Evolutionary conservation across 106 monocot genomes (phyloP).

Genomic region (Ottelia alismoides): DNA sequence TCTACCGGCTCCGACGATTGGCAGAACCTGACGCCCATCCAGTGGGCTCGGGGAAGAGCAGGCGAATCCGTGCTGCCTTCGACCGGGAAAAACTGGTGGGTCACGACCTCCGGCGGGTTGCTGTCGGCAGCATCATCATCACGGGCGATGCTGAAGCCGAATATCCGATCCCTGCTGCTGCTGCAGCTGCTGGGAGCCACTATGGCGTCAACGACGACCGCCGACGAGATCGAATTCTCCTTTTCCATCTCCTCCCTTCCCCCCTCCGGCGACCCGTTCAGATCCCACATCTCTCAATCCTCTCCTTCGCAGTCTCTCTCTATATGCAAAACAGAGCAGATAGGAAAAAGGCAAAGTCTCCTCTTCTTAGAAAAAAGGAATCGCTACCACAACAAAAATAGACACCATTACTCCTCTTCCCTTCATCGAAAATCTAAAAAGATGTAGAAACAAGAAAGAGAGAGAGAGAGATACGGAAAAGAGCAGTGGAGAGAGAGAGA

Average conservation of each 20-base stretch:
- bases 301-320: too few relatives aligned
- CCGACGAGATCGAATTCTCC: background rate
- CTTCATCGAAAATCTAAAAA: too few relatives aligned
- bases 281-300: conserved; percentile 6
- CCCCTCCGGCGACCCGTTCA: background rate
- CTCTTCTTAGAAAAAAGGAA: too few relatives aligned
- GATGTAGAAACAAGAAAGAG: too few relatives aligned
- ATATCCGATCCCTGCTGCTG: background rate
- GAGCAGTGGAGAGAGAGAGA: too few relatives aligned
- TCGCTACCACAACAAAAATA: too few relatives aligned
- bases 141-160: background rate
- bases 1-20: background rate
- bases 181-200: background rate
- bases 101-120: conserved; percentile 1
- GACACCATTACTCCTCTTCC: too few relatives aligned
- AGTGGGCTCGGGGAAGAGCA: background rate
- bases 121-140: too few relatives aligned
- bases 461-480: too few relatives aligned
- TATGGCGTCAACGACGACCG: background rate
- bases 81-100: too few relatives aligned
- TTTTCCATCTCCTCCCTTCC: background rate
- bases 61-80: conserved; percentile 10
- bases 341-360: too few relatives aligned
- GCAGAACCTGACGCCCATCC: background rate
- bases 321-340: too few relatives aligned